A percentile compares a stretch with the other conserved stretches of the same genome.
Evolutionary conservation across 306 rosid species (phyloP).

Genomic region (Dryas octopetala): DNA sequence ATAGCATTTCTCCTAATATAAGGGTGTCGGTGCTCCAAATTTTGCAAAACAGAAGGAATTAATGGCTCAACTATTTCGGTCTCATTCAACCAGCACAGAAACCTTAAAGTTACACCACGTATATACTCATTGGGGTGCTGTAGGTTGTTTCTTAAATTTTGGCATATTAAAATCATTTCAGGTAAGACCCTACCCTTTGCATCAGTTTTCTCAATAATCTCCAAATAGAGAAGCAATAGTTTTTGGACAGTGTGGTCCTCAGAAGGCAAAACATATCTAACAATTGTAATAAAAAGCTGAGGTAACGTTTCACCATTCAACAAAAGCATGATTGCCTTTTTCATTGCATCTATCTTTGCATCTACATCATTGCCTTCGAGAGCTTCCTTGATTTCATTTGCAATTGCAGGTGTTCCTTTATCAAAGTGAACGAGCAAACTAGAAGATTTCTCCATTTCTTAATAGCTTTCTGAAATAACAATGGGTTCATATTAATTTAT

Average conservation of each 20-base stretch:
- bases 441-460: conserved; percentile 66
- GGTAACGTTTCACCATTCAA: conserved; percentile 74
- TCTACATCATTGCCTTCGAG: conserved; percentile 58
- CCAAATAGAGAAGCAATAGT: conserved; percentile 68
- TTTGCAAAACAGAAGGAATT: conserved; percentile 58
- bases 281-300: conserved; percentile 72
- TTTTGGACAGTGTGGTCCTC: conserved; percentile 80
- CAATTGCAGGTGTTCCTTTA: conserved; percentile 63
- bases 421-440: conserved; percentile 64
- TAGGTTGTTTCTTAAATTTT: conserved; percentile 68
- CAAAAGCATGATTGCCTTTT: conserved; percentile 67
- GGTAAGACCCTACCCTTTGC: conserved; percentile 63
- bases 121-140: conserved; percentile 75
- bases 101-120: conserved; percentile 72
- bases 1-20: conserved; percentile 65
- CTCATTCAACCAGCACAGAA: conserved; percentile 75
- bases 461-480: background rate
- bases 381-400: conserved; percentile 69
- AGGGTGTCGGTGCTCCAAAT: conserved; percentile 75
- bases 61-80: conserved; percentile 69
- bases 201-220: conserved; percentile 73
- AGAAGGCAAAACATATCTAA: conserved; percentile 74
- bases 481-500: background rate
- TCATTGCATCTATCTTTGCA: conserved; percentile 60
- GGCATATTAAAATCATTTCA: conserved; percentile 80